Base-by-base conservation (phyloP, 352 stramenopile genomes). In the Phytophthora kernoviae region DNA sequence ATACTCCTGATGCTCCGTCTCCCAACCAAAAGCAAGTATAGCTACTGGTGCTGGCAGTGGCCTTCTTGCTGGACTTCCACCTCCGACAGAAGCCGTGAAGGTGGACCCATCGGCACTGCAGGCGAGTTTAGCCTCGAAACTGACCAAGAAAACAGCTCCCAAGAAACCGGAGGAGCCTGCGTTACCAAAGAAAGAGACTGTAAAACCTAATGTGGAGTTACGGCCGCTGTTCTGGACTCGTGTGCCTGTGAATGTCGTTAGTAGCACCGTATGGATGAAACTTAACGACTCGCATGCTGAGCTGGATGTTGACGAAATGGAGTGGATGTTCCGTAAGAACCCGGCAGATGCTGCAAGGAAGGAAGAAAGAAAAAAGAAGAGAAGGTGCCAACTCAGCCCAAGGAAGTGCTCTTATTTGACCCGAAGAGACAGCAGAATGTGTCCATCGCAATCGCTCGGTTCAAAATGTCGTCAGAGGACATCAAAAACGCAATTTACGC, bases 391-490 rank as follows among this genome's bases (percentile, higher is more conserved):
- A 30, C 54, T 0, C 70, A 77, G 41, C 81, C 81, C 0, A 84
- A 91, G 60, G 76, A 84, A 33, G 87, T 96, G 6, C 70, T 94
- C 20, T 74, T 99, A 14, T 91, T 99, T 44, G 97, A 99, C 62
- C 83, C 92, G 1, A 99, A 99, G 72, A 87, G 94, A 21, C 93
- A 97, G 34, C 97, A 99, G 72, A 99, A 99, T 79, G 95, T 98
- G 1, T 96, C 93, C n/a, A 99, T 99, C 37, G 96, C 97, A 15
- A 94, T 99, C 48, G 95, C 94, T 22, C 89, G 96, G 30, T 91
- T 99, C 44, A 91, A 97, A 30, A 97, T 99, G 83, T 96, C 87
- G 52, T 84, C 86, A 0, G 61, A 78, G 1, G 86, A 96, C 54
- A 92, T 97, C 46, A 92, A 94, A 49, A 78, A 82, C 9, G 88